phyloP scores from a whole-genome alignment of 306 rosid genomes.

The Astragalus membranaceus region DNA sequence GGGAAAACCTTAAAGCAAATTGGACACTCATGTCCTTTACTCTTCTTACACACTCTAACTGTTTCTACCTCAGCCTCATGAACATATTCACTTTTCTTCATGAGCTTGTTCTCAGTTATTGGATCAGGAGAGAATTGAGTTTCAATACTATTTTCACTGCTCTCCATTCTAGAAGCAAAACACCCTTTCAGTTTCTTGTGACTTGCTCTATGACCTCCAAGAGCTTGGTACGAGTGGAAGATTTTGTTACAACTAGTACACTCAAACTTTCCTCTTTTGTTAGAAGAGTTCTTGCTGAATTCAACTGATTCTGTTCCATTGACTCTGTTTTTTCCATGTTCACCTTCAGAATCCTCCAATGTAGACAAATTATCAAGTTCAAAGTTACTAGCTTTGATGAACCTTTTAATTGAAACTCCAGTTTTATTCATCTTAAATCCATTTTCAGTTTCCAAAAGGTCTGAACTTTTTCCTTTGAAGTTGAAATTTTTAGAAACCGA shows the following conservation, averaged over 20 bases:
- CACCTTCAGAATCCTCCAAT: conserved; percentile 31
- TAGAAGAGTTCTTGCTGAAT: conserved; percentile 24
- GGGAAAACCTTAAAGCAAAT: conserved; percentile 64
- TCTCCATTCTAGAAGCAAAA: conserved; percentile 48
- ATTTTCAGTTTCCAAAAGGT: conserved; percentile 15
- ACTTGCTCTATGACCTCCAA: conserved; percentile 94
- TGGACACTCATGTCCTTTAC: conserved; percentile 58
- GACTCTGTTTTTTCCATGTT: conserved; percentile 23
- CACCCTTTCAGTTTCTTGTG: conserved; percentile 69
- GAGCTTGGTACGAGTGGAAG: conserved; percentile 83
- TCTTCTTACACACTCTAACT: conserved; percentile 31
- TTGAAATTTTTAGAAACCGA: conserved; percentile 19
- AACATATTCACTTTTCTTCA: conserved; percentile 17
- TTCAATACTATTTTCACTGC: conserved; percentile 59
- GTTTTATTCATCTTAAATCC: conserved; percentile 14
- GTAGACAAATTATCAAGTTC: conserved; percentile 23
- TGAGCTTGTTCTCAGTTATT: conserved; percentile 31
- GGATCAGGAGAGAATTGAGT: conserved; percentile 44
- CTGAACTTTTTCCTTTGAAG: conserved; percentile 22
- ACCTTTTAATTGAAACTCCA: conserved; percentile 26
- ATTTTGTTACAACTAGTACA: conserved; percentile 70
- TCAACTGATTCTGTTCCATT: conserved; percentile 36
- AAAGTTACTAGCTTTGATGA: conserved; percentile 17
- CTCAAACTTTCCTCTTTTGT: conserved; percentile 59
- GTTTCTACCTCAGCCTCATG: conserved; percentile 8